A percentile compares a stretch with the other conserved stretches of the same genome.
phyloP scores from a whole-genome alignment of 768 basidiomycete genomes.

The Butyriboletus loyo region DNA sequence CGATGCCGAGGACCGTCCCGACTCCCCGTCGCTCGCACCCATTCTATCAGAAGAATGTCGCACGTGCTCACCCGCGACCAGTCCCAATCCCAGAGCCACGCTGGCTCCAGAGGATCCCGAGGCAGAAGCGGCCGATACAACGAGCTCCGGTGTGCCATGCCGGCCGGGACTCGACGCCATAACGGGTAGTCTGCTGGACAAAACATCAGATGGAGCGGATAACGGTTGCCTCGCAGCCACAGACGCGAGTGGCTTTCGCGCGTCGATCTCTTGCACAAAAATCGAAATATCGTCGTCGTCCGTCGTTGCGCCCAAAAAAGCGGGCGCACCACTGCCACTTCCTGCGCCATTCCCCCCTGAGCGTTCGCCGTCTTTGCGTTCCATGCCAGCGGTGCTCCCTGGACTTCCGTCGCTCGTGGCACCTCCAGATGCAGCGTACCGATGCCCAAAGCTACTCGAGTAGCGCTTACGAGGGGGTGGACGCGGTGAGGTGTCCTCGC shows the following conservation, averaged over 20 bases:
- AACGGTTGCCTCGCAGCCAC: constrained; percentile 15
- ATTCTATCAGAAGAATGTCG: constrained; percentile 20
- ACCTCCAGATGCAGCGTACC: constrained; percentile 49
- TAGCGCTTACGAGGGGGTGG: constrained; percentile 54
- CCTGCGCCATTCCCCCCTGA: constrained; percentile 21
- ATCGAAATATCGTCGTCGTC: constrained; percentile 78
- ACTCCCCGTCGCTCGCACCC: constrained; percentile 18
- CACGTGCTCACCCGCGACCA: constrained; percentile 14
- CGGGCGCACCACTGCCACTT: constrained; percentile 26
- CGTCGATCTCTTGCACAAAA: constrained; percentile 76
- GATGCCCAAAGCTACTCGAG: constrained; percentile 75
- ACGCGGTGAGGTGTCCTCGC: constrained; percentile 31
- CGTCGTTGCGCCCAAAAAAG: constrained; percentile 46
- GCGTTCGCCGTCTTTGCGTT: constrained; percentile 23
- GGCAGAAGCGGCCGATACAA: neutral
- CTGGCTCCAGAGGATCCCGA: neutral
- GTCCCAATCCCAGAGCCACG: constrained; percentile 12
- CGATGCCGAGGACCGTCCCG: constrained; percentile 23
- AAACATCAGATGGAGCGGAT: neutral
- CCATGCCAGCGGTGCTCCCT: constrained; percentile 12
- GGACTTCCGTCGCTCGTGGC: constrained; percentile 38
- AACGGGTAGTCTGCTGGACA: neutral
- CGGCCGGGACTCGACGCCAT: constrained; percentile 8
- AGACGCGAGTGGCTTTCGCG: constrained; percentile 54
- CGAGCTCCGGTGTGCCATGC: neutral